These are phyloP conservation scores for Alloteropsis angusta DNA, from an alignment of 202 grass and related monocot genomes.

Conservation along the genomic window DNA sequence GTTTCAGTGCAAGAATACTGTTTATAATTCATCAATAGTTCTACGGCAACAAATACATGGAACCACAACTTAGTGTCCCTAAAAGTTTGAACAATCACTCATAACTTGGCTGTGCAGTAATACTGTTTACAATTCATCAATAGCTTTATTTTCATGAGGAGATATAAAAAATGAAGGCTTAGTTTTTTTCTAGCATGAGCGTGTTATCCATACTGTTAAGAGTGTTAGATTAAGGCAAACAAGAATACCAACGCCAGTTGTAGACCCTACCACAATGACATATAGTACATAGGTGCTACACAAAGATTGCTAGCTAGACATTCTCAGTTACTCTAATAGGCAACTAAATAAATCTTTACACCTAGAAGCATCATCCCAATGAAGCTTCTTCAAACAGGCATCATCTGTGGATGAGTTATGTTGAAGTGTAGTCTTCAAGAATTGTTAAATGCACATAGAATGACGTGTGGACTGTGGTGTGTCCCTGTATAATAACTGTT, in stretches of 20 bases:
- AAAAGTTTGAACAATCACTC: constrained; percentile 2
- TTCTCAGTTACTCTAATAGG: neutral
- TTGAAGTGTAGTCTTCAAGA: constrained; percentile 14
- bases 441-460: constrained; percentile 14
- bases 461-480: neutral
- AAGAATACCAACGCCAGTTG: neutral
- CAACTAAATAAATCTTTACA: neutral
- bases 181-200: neutral
- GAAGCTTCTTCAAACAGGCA: constrained; percentile 16
- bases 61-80: neutral
- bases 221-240: neutral
- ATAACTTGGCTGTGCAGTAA: neutral
- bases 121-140: neutral
- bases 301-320: neutral
- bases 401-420: neutral
- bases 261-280: neutral
- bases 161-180: neutral
- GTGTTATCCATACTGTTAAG: neutral
- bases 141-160: neutral
- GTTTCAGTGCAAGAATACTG: neutral
- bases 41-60: neutral
- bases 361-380: neutral
- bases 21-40: neutral
- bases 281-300: neutral
- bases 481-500: neutral